Percentiles rank a stretch among this genome's conserved stretches.
Evolutionary conservation across 1,284 basidiomycete genomes (phyloP).

Genomic region (Ceratorhiza oryzae-sativae): DNA sequence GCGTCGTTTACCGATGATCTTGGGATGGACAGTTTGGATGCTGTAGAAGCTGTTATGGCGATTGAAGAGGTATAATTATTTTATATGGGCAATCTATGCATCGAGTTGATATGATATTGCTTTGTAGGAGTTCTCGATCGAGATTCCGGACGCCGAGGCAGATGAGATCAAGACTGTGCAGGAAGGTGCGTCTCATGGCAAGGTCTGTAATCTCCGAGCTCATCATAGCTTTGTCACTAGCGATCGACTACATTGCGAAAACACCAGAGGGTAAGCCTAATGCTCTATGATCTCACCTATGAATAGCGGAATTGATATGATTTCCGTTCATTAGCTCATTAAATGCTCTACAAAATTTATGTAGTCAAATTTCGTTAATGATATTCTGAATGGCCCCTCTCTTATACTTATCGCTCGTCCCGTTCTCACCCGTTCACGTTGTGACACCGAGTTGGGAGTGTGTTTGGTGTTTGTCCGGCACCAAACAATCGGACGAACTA

Average conservation of each 20-base stretch:
- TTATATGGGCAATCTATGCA: background rate
- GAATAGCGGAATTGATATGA: background rate
- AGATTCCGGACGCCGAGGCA: constrained; percentile 98
- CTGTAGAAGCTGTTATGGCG: constrained; percentile 99
- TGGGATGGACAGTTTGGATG: constrained; percentile 95
- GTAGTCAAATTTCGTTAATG: constrained; percentile 35
- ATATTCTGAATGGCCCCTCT: constrained; percentile 21
- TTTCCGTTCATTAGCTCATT: constrained; percentile 12
- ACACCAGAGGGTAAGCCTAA: constrained; percentile 79
- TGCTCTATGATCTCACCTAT: background rate
- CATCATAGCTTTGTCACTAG: constrained; percentile 56
- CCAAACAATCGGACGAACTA: background rate
- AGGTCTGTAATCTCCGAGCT: constrained; percentile 41
- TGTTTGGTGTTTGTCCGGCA: background rate
- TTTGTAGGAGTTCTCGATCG: constrained; percentile 80
- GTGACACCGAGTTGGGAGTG: background rate
- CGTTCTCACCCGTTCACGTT: background rate
- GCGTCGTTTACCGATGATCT: constrained; percentile 89
- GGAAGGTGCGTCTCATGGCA: constrained; percentile 69
- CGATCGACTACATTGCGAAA: constrained; percentile 97
- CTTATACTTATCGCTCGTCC: no score
- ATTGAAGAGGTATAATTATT: constrained; percentile 87
- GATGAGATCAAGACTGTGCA: constrained; percentile 95
- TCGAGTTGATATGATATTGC: constrained; percentile 22
- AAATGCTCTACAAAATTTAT: constrained; percentile 24